Evolutionary conservation across 2,329 filamentous ascomycete species (phyloP).

Genomic region (Neonectria sp.): DNA sequence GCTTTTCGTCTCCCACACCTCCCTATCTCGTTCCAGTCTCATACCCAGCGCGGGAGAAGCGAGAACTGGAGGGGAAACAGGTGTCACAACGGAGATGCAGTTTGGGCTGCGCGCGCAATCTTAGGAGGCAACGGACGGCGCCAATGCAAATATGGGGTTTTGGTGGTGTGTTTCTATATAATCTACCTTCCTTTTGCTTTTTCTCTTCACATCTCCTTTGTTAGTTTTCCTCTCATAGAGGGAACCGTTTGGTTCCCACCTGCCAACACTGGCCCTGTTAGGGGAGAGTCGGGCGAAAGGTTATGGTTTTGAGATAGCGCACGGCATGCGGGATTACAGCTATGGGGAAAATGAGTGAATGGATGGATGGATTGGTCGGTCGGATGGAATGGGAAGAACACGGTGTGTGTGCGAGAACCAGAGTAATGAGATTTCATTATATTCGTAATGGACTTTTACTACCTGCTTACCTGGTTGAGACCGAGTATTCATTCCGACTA

Average conservation of each 20-base stretch:
- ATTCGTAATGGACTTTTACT: conserved; percentile 19
- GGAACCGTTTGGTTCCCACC: conserved; percentile 37
- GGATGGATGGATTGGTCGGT: conserved; percentile 5
- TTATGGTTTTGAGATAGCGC: conserved; percentile 20
- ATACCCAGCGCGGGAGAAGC: conserved; percentile 16
- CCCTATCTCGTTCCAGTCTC: conserved; percentile 14
- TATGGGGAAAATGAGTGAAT: conserved; percentile 5
- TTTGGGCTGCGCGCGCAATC: conserved; percentile 2
- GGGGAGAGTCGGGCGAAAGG: conserved; percentile 25
- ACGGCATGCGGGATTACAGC: conserved; percentile 5
- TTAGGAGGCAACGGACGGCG: neutral
- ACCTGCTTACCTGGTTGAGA: neutral
- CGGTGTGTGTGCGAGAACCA: conserved; percentile 7
- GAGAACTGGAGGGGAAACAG: conserved; percentile 15
- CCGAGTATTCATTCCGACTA: conserved; percentile 9
- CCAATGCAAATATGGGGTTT: neutral
- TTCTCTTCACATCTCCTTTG: neutral
- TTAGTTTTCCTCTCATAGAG: conserved; percentile 36
- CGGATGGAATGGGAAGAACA: conserved; percentile 31
- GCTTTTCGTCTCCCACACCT: neutral
- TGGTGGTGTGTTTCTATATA: neutral
- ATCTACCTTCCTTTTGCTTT: conserved; percentile 6
- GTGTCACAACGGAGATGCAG: neutral
- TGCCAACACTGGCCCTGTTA: conserved; percentile 45
- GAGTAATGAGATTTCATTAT: conserved; percentile 27